Conservation (phyloP, 768 basidiomycete species). For the Amanita inopinata region DNA sequence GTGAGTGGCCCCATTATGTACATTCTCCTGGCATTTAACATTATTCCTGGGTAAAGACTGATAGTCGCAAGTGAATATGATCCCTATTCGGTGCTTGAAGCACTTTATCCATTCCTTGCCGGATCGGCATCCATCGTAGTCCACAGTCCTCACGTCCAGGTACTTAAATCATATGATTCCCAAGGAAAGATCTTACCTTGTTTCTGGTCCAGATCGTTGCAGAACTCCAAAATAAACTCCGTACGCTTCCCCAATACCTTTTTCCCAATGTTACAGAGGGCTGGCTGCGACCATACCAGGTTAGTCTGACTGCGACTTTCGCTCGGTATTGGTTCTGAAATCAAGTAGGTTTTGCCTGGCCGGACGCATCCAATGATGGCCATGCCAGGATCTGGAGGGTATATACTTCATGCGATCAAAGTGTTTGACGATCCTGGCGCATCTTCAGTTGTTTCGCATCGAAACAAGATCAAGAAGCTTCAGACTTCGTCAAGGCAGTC, state of each 20-base stretch:
- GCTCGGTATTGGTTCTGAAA: neutral
- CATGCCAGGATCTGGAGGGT: slow-evolving; percentile 83
- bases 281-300: slow-evolving; percentile 86
- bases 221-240: slow-evolving; percentile 64
- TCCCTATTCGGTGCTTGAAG: slow-evolving; percentile 68
- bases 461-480: slow-evolving; percentile 30
- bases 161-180: slow-evolving; percentile 20
- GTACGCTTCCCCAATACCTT: slow-evolving; percentile 56
- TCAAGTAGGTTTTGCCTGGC: slow-evolving; percentile 70
- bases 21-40: too few relatives aligned
- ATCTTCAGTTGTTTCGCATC: slow-evolving; percentile 39
- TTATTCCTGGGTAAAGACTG: slow-evolving; percentile 38
- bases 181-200: neutral
- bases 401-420: slow-evolving; percentile 76
- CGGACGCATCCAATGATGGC: slow-evolving; percentile 94
- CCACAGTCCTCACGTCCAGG: slow-evolving; percentile 76
- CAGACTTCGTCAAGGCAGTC: slow-evolving; percentile 9
- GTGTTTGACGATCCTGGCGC: slow-evolving; percentile 65
- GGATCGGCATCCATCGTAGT: slow-evolving; percentile 85
- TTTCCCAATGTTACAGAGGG: slow-evolving; percentile 76
- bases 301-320: slow-evolving; percentile 16
- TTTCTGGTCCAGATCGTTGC: slow-evolving; percentile 61
- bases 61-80: slow-evolving; percentile 82
- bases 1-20: slow-evolving; percentile 31
- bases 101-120: slow-evolving; percentile 63